Conservation (phyloP, 495 filamentous ascomycete species). For the Penicillium malachiteum region DNA sequence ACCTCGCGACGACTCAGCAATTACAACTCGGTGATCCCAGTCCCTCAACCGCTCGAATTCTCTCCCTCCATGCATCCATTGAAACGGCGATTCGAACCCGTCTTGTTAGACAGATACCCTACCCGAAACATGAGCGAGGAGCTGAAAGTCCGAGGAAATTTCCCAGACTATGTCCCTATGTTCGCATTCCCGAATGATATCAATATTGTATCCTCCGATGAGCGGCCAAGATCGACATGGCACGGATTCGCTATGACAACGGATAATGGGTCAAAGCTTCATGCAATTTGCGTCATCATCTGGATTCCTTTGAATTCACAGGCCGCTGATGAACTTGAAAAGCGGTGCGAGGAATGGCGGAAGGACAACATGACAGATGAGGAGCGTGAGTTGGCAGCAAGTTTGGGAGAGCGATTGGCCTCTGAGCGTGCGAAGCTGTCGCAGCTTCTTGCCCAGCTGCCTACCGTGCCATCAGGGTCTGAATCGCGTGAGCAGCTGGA, state of each 20-base stretch:
- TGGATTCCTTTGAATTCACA: constrained; percentile 85
- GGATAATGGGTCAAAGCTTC: constrained; percentile 84
- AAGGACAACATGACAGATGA: constrained; percentile 94
- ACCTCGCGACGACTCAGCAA: constrained; percentile 89
- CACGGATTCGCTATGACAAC: constrained; percentile 98
- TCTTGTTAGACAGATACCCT: constrained; percentile 90
- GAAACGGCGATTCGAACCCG: constrained; percentile 90
- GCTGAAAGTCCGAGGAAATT: constrained; percentile 73
- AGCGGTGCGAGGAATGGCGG: constrained; percentile 90
- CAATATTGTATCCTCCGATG: constrained; percentile 91
- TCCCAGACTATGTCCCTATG: constrained; percentile 98
- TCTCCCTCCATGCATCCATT: constrained; percentile 95
- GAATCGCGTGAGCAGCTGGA: constrained; percentile 78
- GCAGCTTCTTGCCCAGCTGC: constrained; percentile 77
- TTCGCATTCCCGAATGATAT: constrained; percentile 99
- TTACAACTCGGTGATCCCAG: constrained; percentile 97
- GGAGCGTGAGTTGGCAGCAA: constrained; percentile 89
- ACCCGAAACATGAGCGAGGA: constrained; percentile 81
- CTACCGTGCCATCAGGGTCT: constrained; percentile 75
- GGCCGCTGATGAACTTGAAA: constrained; percentile 85
- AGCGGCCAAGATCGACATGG: constrained; percentile 91
- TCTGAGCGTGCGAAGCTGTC: constrained; percentile 87
- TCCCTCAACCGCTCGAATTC: constrained; percentile 82
- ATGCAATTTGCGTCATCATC: constrained; percentile 87
- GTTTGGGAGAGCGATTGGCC: constrained; percentile 87